Evolutionary conservation across 352 stramenopile genomes (phyloP), one percentile per base, ranked within the genome.

Genomic region (Phytophthora vignae): DNA sequence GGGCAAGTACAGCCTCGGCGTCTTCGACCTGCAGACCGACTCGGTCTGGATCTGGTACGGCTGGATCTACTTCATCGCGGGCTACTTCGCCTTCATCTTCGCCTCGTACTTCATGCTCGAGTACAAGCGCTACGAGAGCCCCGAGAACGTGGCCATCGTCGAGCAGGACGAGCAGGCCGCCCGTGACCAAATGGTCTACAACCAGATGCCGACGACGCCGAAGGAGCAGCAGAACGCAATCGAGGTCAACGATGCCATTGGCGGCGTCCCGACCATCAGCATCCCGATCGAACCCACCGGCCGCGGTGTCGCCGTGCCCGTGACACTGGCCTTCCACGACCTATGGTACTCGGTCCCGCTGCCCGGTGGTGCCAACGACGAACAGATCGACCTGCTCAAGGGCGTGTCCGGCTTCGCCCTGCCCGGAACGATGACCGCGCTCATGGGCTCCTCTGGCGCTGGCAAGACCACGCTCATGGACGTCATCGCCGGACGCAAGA

Each of bases 381-480:
- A 73, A 44, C 50, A 70, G 31, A 78, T 78, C 19, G 67, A 79
- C 12, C 29, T 90, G 33, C 78, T 91, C 48, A 64, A 73, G 36
- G 60, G 73, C 9, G 69, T 91, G 11, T 77, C 64, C 12, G 83
- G 79, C 31, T 75, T 76, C 55, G 71, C 76, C 12, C 49, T 64
- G 4, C 83, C 82, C 0, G 81, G 82, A 7, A 72, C 55, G 15
- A 76, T 90, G 48, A 81, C 76, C 17, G 81, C 81, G 7, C 65
- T 90, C 25, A 87, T 88, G 74, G 82, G 82, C 6, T 76, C 77
- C 0, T 80, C 72, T 1, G 84, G 85, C 40, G 82, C 87, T 52
- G 91, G 92, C 2, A 97, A 98, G 21, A 66, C 55, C 36, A 71
- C 64, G 7, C 55, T 71, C 48, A 73, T 73, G 67, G 67, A 73